Conservation (phyloP, 2,329 filamentous ascomycete genomes). For the Magnaporthiopsis rhizophila region DNA sequence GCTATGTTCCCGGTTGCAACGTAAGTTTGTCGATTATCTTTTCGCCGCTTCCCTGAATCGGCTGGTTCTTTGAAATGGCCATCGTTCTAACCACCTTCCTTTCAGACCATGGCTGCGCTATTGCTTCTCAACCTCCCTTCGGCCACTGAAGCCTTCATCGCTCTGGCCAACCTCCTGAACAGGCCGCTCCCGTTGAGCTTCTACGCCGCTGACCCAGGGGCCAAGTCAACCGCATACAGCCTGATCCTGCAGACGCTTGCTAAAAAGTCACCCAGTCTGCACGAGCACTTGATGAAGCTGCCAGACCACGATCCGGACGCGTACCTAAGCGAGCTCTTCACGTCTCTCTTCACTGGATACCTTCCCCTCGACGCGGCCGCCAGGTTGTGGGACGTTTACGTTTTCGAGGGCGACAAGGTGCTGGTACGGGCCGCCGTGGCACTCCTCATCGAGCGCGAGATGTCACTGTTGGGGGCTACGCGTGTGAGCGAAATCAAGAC, state of each 20-base stretch:
- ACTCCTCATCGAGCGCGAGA: conserved; percentile 47
- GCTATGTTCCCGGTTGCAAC: conserved; percentile 67
- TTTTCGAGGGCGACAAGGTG: conserved; percentile 71
- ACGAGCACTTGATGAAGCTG: conserved; percentile 53
- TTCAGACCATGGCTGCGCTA: conserved; percentile 61
- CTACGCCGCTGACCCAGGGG: conserved; percentile 60
- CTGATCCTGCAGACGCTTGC: conserved; percentile 59
- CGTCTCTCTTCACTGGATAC: conserved; percentile 53
- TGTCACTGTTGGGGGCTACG: conserved; percentile 39
- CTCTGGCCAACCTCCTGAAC: conserved; percentile 71
- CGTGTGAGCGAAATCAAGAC: conserved; percentile 34
- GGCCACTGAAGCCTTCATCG: conserved; percentile 57
- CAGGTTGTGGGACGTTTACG: conserved; percentile 73
- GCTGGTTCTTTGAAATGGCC: conserved; percentile 4
- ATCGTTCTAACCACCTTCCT: neutral
- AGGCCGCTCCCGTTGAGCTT: conserved; percentile 68
- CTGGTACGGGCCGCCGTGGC: conserved; percentile 66
- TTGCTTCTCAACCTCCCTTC: conserved; percentile 63
- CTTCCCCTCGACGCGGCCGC: conserved; percentile 62
- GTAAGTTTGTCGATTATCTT: conserved; percentile 38
- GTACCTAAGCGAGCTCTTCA: conserved; percentile 55
- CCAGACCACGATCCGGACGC: conserved; percentile 36
- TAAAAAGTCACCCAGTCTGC: conserved; percentile 55
- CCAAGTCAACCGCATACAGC: conserved; percentile 60
- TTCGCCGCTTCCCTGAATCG: neutral